These are phyloP conservation scores for Leccinum imitatum DNA, from an alignment of 768 basidiomycete genomes.

Conservation along the genomic window DNA sequence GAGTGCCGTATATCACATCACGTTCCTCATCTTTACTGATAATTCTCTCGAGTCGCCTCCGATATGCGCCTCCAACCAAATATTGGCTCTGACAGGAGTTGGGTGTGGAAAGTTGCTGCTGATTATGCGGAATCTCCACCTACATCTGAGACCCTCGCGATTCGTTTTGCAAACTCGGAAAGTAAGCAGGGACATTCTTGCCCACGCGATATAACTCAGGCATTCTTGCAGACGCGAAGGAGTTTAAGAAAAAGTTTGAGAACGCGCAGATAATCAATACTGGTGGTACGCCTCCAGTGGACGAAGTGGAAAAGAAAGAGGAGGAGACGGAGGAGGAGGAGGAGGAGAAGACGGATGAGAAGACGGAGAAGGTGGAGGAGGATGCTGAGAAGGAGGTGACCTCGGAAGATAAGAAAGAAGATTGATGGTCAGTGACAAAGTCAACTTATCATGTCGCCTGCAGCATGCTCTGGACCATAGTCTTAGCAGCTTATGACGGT, in stretches of 20 bases:
- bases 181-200: slow-evolving; percentile 54
- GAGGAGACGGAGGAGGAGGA: slow-evolving; percentile 32
- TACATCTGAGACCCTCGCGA: slow-evolving; percentile 93
- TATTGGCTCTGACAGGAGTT: slow-evolving; percentile 97
- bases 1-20: slow-evolving; percentile 27
- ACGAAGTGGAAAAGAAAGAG: slow-evolving; percentile 23
- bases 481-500: slow-evolving; percentile 9
- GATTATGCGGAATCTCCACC: slow-evolving; percentile 92
- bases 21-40: slow-evolving; percentile 5
- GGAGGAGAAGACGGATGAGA: slow-evolving; percentile 23
- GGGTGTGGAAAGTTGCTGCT: slow-evolving; percentile 98
- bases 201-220: slow-evolving; percentile 4
- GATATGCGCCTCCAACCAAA: slow-evolving; percentile 97
- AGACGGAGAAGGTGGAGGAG: slow-evolving; percentile 27
- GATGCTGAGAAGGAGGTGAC: slow-evolving; percentile 33
- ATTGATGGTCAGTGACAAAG: slow-evolving; percentile 16
- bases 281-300: slow-evolving; percentile 28
- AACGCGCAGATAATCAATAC: slow-evolving; percentile 71
- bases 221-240: slow-evolving; percentile 61
- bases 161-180: slow-evolving; percentile 96
- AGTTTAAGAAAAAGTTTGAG: slow-evolving; percentile 91
- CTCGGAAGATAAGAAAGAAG: slow-evolving; percentile 36
- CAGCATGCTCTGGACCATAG: slow-evolving; percentile 1
- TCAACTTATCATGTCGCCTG: slow-evolving; percentile 6
- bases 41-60: slow-evolving; percentile 55